Evolutionary conservation across 2,329 filamentous ascomycete genomes (phyloP).

Genomic region (Diaporthe velutina): DNA sequence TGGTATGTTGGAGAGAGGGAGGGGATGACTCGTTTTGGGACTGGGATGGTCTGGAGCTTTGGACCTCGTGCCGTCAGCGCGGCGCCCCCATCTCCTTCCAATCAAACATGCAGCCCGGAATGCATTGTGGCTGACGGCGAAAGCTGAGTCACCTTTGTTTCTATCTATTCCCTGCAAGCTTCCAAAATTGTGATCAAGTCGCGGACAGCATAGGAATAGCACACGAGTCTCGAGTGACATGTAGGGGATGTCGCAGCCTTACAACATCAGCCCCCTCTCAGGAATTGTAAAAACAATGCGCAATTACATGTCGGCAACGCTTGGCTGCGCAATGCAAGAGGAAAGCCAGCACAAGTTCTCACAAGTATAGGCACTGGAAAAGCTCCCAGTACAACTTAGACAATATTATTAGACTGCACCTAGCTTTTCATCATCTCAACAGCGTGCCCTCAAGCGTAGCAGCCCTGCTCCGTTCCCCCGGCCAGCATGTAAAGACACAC

Average conservation of each 20-base stretch:
- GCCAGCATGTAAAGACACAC: conserved; percentile 39
- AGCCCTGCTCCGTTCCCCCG: conserved; percentile 28
- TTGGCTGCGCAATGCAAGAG: too few species aligned
- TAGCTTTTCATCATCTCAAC: background rate
- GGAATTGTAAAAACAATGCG: background rate
- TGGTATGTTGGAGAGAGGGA: background rate
- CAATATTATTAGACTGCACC: background rate
- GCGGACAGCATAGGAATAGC: background rate
- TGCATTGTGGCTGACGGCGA: background rate
- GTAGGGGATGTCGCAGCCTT: too few species aligned
- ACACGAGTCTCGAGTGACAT: background rate
- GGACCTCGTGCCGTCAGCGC: background rate
- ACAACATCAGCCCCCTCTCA: too few species aligned
- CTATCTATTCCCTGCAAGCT: background rate
- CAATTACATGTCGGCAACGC: too few species aligned
- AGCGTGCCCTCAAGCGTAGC: conserved; percentile 8
- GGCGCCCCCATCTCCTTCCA: background rate
- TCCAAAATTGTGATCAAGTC: background rate
- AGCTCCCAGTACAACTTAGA: background rate
- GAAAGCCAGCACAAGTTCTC: background rate
- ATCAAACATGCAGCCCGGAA: background rate
- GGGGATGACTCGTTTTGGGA: too few species aligned
- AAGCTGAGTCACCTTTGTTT: background rate
- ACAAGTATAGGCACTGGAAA: background rate
- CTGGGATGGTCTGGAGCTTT: too few species aligned